phyloP scores from a whole-genome alignment of 1,139 yeast genomes.

The Candida tropicalis region DNA sequence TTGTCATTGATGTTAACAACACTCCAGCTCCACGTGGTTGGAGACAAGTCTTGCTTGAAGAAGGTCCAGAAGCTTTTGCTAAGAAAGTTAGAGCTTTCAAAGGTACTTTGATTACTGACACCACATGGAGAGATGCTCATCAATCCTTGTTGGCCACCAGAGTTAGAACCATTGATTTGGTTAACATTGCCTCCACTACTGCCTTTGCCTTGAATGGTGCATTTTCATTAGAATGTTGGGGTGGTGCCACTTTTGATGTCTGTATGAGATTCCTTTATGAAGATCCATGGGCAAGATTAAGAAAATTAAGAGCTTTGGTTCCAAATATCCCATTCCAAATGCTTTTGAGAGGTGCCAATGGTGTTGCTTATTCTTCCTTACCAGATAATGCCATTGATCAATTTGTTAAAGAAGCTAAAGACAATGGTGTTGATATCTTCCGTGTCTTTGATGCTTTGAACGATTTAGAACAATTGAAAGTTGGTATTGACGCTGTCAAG shows the following conservation, averaged over 20 bases:
- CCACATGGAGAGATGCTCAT: slow-evolving; percentile 99
- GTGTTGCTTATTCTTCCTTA: slow-evolving; percentile 95
- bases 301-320: slow-evolving; percentile 82
- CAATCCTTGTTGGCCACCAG: slow-evolving; percentile 98
- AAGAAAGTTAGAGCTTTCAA: slow-evolving; percentile 78
- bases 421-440: slow-evolving; percentile 94
- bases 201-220: slow-evolving; percentile 90
- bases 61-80: slow-evolving; percentile 91
- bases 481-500: slow-evolving; percentile 96
- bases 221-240: slow-evolving; percentile 98
- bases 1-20: slow-evolving; percentile 55
- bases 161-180: slow-evolving; percentile 89
- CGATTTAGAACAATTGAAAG: slow-evolving; percentile 93
- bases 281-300: slow-evolving; percentile 97
- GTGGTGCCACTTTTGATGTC: slow-evolving; percentile 99
- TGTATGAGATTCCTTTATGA: slow-evolving; percentile 98
- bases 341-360: slow-evolving; percentile 98
- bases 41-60: slow-evolving; percentile 81
- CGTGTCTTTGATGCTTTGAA: slow-evolving; percentile 97
- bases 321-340: slow-evolving; percentile 99
- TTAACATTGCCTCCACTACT: slow-evolving; percentile 91
- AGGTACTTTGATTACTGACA: slow-evolving; percentile 93
- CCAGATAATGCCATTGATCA: slow-evolving; percentile 99
- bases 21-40: slow-evolving; percentile 76
- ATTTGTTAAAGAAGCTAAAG: slow-evolving; percentile 91